Evolutionary conservation across 1,139 yeast species (phyloP).

Genomic region (Debaryomyces coudertii): DNA sequence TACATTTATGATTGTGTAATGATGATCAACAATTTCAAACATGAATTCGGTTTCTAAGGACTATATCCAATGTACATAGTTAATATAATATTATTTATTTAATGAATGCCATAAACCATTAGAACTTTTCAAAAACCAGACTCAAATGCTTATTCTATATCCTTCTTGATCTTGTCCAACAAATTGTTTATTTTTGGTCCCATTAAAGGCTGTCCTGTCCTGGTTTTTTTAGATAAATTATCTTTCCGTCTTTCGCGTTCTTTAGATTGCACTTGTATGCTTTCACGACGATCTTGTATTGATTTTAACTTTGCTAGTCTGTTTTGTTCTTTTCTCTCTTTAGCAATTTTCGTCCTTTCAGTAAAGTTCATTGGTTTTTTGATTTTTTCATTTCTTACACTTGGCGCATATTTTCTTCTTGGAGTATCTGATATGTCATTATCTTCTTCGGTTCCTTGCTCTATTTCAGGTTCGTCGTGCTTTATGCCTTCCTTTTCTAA

Average conservation of each 20-base stretch:
- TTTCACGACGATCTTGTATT: constrained; percentile 27
- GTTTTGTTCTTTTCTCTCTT: constrained; percentile 45
- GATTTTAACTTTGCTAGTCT: constrained; percentile 34
- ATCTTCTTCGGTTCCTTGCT: constrained; percentile 12
- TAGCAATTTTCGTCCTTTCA: constrained; percentile 51
- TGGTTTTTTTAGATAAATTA: constrained; percentile 60
- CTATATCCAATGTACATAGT: constrained; percentile 9
- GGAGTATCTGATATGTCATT: constrained; percentile 5
- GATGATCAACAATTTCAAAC: constrained; percentile 26
- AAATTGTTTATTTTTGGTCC: constrained; percentile 83
- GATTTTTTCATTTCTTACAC: constrained; percentile 3
- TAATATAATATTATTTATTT: constrained; percentile 4
- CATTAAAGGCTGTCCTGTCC: constrained; percentile 85
- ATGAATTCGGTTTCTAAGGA: constrained; percentile 10
- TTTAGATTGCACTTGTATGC: constrained; percentile 25
- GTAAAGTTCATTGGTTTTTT: constrained; percentile 37
- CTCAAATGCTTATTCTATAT: constrained; percentile 21
- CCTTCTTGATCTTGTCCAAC: constrained; percentile 72
- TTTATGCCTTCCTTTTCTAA: constrained; percentile 66
- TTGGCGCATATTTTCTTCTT: not conserved
- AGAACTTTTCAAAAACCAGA: not conserved
- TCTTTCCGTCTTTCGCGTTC: constrained; percentile 51
- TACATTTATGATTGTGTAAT: constrained; percentile 55
- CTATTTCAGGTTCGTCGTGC: constrained; percentile 10
- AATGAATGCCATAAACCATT: not conserved